Base-by-base conservation (phyloP, 2,329 filamentous ascomycete species). In the Alternaria hordeiaustralica region DNA sequence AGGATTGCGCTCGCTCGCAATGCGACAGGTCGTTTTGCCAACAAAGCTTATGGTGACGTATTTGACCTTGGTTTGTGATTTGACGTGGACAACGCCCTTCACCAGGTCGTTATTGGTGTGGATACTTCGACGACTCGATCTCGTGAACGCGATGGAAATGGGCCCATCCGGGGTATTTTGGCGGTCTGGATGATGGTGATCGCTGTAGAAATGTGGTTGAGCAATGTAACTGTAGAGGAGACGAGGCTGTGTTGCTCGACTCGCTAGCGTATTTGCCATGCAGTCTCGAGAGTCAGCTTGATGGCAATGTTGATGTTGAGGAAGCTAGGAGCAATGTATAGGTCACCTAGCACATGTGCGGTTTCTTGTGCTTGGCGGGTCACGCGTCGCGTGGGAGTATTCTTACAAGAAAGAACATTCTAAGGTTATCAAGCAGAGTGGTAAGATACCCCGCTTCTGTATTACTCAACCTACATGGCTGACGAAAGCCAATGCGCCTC, bases 21-120 rank as follows among this genome's bases (percentile, higher is more conserved):
- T 58, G 12, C 66, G 69, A 55, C 68, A 70, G 18, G 68, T 64
- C 25, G 64, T 66, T 6, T 69, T 67, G 41, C 68, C 66, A 26
- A 70, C 54, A 50, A 71, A 69, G 26, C 65, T 59, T 13, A 71
- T 67, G 7, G 55, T 69, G 41, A 72, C 63, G 26, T 58, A 55
- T 44, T 69, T 63, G 9, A 65, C 58, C 21, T 64, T 65, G 21
- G 65, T 65, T 11, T 50, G 44, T 51, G 59, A 49, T 23, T 67
- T 69, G 21, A 67, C 64, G 13, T 69, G 65, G 3, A 72, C 68
- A 6, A 71, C 70, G 6, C 70, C 70, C 28, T 68, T 69, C 23
- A 72, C 50, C 6, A 65, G 46, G 30, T 71, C 70, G 41, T 71
- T 71, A n/a, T 71, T 69, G 25, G 68, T 71, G 33, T 71, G 59